A percentile compares a stretch with the other conserved stretches of the same genome.
These are phyloP conservation scores for Coemansia asiatica DNA, from an alignment of 192 early-diverging fungal genomes.

Conservation along the genomic window DNA sequence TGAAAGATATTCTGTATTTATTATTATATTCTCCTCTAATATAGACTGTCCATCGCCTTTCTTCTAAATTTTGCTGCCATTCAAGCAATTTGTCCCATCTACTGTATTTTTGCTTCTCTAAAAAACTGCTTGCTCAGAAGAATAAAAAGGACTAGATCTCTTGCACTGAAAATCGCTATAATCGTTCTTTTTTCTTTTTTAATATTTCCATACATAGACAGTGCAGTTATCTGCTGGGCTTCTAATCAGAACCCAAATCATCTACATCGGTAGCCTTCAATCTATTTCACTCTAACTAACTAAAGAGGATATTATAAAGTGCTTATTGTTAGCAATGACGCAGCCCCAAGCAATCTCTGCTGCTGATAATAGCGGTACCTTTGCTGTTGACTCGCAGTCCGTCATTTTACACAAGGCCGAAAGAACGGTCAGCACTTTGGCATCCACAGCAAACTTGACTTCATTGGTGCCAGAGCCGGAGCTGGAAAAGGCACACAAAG, in stretches of 20 bases:
- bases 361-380: background rate
- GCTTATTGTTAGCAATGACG: background rate
- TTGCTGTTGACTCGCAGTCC: background rate
- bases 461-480: background rate
- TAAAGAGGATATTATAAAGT: background rate
- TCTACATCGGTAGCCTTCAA: background rate
- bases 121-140: background rate
- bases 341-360: background rate
- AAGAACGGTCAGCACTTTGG: background rate
- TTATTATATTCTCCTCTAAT: background rate
- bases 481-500: background rate
- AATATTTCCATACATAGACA: background rate
- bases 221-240: background rate
- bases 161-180: background rate
- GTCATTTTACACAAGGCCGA: background rate
- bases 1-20: background rate
- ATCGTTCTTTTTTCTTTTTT: background rate
- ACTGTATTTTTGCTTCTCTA: background rate
- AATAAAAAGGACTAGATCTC: background rate
- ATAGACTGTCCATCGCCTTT: no score
- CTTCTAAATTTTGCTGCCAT: background rate
- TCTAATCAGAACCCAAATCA: background rate
- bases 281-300: background rate
- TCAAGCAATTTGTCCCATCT: background rate
- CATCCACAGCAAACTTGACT: background rate